A percentile compares a stretch with the other conserved stretches of the same genome.
Conservation (phyloP, 2,329 filamentous ascomycete species). For the Fusarium sp. region DNA sequence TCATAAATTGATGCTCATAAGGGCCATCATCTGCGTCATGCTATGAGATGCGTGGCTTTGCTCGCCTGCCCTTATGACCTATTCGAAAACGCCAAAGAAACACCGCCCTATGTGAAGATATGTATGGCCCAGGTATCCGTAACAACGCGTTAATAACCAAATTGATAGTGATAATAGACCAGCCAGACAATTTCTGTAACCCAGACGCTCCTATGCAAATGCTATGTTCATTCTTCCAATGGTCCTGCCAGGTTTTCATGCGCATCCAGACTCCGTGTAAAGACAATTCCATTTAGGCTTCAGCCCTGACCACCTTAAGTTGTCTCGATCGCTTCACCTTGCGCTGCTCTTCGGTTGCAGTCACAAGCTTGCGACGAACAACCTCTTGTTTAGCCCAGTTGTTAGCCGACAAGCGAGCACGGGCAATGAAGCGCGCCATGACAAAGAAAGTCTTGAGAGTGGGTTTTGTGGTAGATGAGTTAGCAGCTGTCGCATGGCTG, state of each 20-base stretch:
- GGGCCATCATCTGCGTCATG: conserved; percentile 6
- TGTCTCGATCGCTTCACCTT: conserved; percentile 57
- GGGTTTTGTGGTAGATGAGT: conserved; percentile 31
- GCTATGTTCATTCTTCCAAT: conserved; percentile 11
- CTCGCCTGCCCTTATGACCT: not conserved
- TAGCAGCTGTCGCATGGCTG: conserved; percentile 31
- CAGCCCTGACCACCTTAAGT: conserved; percentile 55
- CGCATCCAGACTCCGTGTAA: conserved; percentile 3
- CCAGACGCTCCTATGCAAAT: conserved; percentile 25
- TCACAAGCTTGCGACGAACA: conserved; percentile 60
- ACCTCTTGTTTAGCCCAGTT: conserved; percentile 64
- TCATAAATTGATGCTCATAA: conserved; percentile 26
- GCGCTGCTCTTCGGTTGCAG: conserved; percentile 60
- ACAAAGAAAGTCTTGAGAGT: conserved; percentile 58
- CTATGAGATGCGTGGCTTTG: conserved; percentile 7
- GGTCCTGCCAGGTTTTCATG: not conserved
- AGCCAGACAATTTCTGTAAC: conserved; percentile 6
- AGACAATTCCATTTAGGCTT: conserved; percentile 37
- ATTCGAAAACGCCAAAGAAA: conserved; percentile 24
- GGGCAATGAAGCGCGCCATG: conserved; percentile 64
- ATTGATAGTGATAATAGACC: conserved; percentile 10
- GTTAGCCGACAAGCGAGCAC: conserved; percentile 60
- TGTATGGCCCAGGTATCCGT: conserved; percentile 30
- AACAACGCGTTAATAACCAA: conserved; percentile 28
- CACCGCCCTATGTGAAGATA: conserved; percentile 1